Conservation (phyloP, 2,329 filamentous ascomycete genomes). For the Diaporthe sp. region DNA sequence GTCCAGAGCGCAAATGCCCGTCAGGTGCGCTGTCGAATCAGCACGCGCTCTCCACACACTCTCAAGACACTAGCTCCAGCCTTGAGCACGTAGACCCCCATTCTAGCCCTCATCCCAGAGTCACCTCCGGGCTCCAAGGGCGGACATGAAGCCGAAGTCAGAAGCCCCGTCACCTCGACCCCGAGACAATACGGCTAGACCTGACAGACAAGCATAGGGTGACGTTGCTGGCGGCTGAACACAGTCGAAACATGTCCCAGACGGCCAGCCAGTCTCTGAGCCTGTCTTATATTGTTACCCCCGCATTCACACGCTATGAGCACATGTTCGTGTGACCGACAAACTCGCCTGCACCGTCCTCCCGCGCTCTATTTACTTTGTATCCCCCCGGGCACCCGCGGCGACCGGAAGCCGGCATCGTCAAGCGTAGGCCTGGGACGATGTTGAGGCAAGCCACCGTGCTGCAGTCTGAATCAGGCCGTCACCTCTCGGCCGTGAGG, state of each 20-base stretch:
- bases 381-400: neutral
- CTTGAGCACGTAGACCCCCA: neutral
- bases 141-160: neutral
- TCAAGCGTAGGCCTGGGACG: neutral
- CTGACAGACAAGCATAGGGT: constrained; percentile 8
- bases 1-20: neutral
- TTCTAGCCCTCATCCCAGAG: neutral
- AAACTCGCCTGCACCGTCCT: neutral
- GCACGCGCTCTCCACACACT: neutral
- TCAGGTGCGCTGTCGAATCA: neutral
- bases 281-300: constrained; percentile 7
- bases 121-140: neutral
- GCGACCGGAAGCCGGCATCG: constrained; percentile 4
- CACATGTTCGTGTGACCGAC: constrained; percentile 12
- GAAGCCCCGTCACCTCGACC: neutral
- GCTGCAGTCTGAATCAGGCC: neutral
- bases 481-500: constrained; percentile 18
- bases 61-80: neutral
- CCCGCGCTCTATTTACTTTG: neutral
- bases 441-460: constrained; percentile 14
- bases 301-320: neutral
- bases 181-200: constrained; percentile 12
- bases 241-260: constrained; percentile 24
- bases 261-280: constrained; percentile 10
- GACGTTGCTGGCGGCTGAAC: constrained; percentile 18